Percentiles rank a stretch among this genome's conserved stretches.
These are phyloP conservation scores for Magnaporthales sp. DNA, from an alignment of 2,329 filamentous ascomycete species.

Conservation along the genomic window DNA sequence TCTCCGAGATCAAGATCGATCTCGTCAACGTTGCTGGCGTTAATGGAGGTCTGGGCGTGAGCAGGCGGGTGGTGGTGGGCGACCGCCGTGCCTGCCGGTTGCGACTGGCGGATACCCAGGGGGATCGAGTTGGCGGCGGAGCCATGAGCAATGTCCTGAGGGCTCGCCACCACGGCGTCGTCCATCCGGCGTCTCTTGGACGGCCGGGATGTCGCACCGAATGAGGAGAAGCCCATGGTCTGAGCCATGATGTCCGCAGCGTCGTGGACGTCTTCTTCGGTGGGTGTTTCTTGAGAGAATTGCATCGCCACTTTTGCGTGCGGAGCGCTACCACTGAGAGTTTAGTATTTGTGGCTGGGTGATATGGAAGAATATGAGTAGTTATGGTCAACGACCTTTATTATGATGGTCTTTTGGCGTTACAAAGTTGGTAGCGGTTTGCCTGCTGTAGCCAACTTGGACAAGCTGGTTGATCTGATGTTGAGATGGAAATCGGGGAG, in stretches of 20 bases:
- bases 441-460: background rate
- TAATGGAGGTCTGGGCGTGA: background rate
- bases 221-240: conserved; percentile 66
- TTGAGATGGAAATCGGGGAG: background rate
- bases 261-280: conserved; percentile 19
- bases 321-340: background rate
- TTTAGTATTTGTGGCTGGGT: background rate
- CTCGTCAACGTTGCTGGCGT: conserved; percentile 30
- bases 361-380: too few relatives aligned
- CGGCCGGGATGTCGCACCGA: conserved; percentile 45
- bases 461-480: background rate
- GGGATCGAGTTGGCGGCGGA: conserved; percentile 16
- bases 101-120: conserved; percentile 8
- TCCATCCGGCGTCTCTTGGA: conserved; percentile 63
- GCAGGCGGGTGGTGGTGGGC: conserved; percentile 12
- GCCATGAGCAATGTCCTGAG: conserved; percentile 12
- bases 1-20: conserved; percentile 32
- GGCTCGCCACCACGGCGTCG: conserved; percentile 36
- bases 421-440: too few relatives aligned
- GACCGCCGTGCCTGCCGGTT: conserved; percentile 11
- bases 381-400: too few relatives aligned
- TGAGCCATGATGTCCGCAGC: conserved; percentile 50
- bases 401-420: too few relatives aligned
- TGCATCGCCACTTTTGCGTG: background rate
- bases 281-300: background rate